Percentiles rank a stretch among this genome's conserved stretches.
Evolutionary conservation across 1,284 basidiomycete genomes (phyloP).

Genomic region (Ustilago shanxiensis): DNA sequence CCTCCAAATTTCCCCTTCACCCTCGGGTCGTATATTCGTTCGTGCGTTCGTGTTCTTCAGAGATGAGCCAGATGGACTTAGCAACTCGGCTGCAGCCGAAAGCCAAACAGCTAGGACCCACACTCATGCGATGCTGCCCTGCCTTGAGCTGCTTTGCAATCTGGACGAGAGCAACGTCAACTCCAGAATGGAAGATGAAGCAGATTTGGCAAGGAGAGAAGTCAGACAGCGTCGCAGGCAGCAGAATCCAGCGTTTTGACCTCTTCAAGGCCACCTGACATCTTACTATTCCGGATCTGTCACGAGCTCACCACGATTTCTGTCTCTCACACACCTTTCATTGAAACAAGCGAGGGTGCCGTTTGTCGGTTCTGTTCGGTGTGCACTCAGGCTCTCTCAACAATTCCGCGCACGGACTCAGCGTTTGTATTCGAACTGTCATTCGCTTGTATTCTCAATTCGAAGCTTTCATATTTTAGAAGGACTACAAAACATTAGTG

Average conservation of each 20-base stretch:
- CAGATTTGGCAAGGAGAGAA: neutral
- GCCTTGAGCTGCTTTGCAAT: no score
- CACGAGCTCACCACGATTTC: slow-evolving; percentile 9
- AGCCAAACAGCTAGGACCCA: neutral
- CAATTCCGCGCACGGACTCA: slow-evolving; percentile 26
- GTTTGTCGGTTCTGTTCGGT: slow-evolving; percentile 5
- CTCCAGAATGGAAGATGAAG: neutral
- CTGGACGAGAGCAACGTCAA: neutral
- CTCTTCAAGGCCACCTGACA: slow-evolving; percentile 19
- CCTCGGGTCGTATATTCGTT: slow-evolving; percentile 11
- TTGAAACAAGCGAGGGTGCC: neutral
- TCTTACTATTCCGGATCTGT: slow-evolving; percentile 12
- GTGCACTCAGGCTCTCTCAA: neutral
- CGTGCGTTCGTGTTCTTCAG: no score
- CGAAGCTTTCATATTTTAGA: neutral
- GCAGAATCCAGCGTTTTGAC: no score
- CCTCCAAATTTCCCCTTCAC: slow-evolving; percentile 2
- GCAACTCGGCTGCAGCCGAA: neutral
- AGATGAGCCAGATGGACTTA: neutral
- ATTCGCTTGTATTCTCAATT: neutral
- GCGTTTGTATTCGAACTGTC: neutral
- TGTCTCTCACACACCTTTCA: no score
- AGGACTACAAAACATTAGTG: neutral
- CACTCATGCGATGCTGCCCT: neutral
- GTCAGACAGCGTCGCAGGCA: neutral